These are phyloP conservation scores for Pholiota microspora DNA, from an alignment of 768 basidiomycete genomes.

Conservation along the genomic window DNA sequence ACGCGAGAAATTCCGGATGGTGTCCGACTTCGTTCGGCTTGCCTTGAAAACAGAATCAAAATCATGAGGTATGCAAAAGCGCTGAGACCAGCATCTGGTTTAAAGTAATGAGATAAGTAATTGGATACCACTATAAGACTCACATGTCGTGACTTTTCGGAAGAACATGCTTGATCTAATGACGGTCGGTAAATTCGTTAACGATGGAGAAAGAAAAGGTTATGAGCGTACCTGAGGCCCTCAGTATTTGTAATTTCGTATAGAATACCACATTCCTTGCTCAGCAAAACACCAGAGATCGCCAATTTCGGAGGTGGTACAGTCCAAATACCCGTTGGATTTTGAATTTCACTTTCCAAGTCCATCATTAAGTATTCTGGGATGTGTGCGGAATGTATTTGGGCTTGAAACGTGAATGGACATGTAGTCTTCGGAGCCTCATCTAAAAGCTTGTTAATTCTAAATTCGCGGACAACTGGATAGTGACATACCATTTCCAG, in stretches of 20 bases:
- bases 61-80: slow-evolving; percentile 65
- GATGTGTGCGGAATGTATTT: slow-evolving; percentile 55
- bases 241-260: slow-evolving; percentile 63
- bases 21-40: slow-evolving; percentile 72
- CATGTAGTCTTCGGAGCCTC: slow-evolving; percentile 52
- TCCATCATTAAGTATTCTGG: slow-evolving; percentile 60
- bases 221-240: slow-evolving; percentile 58
- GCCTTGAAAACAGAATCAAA: slow-evolving; percentile 67
- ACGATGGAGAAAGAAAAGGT: not conserved
- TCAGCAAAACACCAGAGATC: slow-evolving; percentile 67
- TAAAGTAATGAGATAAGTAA: slow-evolving; percentile 7
- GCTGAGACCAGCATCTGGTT: slow-evolving; percentile 70
- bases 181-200: not conserved
- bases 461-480: not conserved
- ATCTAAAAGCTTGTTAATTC: slow-evolving; percentile 29
- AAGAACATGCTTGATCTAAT: slow-evolving; percentile 64
- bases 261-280: slow-evolving; percentile 77
- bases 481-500: slow-evolving; percentile 11
- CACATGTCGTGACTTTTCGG: slow-evolving; percentile 69
- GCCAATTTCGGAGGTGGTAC: slow-evolving; percentile 52
- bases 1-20: slow-evolving; percentile 77
- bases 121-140: slow-evolving; percentile 13
- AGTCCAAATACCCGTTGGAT: slow-evolving; percentile 71
- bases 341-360: slow-evolving; percentile 70
- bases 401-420: slow-evolving; percentile 64